Evolutionary conservation across 129 eudicot species (phyloP).

Genomic region (Pulicaria dysenterica): DNA sequence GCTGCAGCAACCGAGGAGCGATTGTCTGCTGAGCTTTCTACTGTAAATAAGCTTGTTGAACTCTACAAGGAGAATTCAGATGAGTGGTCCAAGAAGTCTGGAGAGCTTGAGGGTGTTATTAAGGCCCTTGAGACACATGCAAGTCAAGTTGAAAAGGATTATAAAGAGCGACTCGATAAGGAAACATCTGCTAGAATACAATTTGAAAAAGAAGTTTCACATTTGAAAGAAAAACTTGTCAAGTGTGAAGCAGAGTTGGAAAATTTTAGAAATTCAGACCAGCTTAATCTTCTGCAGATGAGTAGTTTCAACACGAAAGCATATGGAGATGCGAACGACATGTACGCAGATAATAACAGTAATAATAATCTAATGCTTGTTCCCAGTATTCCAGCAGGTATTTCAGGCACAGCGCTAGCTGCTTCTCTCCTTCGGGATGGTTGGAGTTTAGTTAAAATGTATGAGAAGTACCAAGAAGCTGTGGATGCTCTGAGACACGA

Average conservation of each 20-base stretch:
- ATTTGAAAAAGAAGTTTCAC: slow-evolving; percentile 54
- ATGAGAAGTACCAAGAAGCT: slow-evolving; percentile 91
- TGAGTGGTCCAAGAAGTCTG: slow-evolving; percentile 97
- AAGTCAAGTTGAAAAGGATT: slow-evolving; percentile 77
- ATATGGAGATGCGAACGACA: slow-evolving; percentile 33
- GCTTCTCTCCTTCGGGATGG: slow-evolving; percentile 97
- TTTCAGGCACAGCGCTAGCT: slow-evolving; percentile 96
- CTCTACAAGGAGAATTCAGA: slow-evolving; percentile 89
- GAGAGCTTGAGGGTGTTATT: slow-evolving; percentile 96
- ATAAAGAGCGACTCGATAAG: slow-evolving; percentile 75
- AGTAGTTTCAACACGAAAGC: slow-evolving; percentile 49
- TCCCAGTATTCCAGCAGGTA: slow-evolving; percentile 71
- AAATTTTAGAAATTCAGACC: slow-evolving; percentile 51
- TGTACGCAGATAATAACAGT: slow-evolving; percentile 41
- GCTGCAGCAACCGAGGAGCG: slow-evolving; percentile 72
- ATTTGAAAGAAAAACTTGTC: slow-evolving; percentile 64
- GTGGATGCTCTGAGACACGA: slow-evolving; percentile 91
- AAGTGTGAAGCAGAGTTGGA: slow-evolving; percentile 66
- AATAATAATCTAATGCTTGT: slow-evolving; percentile 54
- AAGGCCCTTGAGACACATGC: slow-evolving; percentile 88
- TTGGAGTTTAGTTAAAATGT: slow-evolving; percentile 95
- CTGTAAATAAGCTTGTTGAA: slow-evolving; percentile 82
- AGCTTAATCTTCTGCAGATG: slow-evolving; percentile 55
- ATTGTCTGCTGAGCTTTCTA: slow-evolving; percentile 69
- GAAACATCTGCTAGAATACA: slow-evolving; percentile 60